Base-by-base conservation (phyloP, 805 yeast genomes). In the Naumovozyma dairenensis region DNA sequence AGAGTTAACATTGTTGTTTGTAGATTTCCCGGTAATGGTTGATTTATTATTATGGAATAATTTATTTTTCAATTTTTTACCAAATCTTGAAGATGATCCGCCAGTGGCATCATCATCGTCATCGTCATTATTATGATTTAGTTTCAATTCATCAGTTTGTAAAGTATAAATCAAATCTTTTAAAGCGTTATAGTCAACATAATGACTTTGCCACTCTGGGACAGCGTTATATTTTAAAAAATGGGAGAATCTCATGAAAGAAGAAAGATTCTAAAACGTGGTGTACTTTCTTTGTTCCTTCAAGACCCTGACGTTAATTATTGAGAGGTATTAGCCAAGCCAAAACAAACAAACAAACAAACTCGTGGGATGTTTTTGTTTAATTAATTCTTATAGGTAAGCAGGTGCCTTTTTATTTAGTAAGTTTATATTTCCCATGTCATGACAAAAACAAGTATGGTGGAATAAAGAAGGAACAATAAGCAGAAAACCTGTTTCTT, bases 181-280 rank as follows among this genome's bases (percentile, higher is more conserved):
- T 43, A 77, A 55, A 8, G 66, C 65, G 6, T 72, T 70, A 50
- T 79, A 79, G 49, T 82, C 79, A 38, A 87, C 65, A 52, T 86
- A 86, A 47, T 77, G 75, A 34, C 72, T 76, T 52, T 79, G 81
- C 96, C 96, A 86, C 48, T 80, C 93, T 2, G 96, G 94, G 35
- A 81, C 82, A 24, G 75, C 66, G 36, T 78, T 78, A 32, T 77
- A 79, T 42, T 68, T 71, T 37, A 79, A 61, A 16, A 80, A 73
- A 41, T 74, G 79, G 9, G 77, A 79, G 51, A 79, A 79, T 59
- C 79, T 78, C 87, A 79, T 79, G 12, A 6, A 16, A 25, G 16
- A 3, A 35, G 13, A n/a, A n/a, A n/a, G n/a, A n/a, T n/a, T n/a
- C n/a, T n/a, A n/a, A n/a, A n/a, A n/a, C n/a, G n/a, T n/a, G n/a